Conservation (phyloP, 768 basidiomycete genomes). For the Roridomyces roridus region DNA sequence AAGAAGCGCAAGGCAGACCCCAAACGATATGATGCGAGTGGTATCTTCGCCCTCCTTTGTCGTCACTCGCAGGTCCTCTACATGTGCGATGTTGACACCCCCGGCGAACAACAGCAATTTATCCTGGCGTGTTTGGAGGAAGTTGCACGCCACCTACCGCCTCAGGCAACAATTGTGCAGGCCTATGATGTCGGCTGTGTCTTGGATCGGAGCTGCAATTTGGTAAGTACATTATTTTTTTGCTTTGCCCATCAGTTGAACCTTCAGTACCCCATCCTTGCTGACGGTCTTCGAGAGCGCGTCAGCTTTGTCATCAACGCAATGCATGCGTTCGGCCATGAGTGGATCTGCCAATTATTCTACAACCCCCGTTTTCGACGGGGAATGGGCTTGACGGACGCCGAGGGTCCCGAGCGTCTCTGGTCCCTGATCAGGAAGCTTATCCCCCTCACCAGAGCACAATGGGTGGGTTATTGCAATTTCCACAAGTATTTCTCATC, state of each 20-base stretch:
- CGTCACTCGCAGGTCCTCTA: slow-evolving; percentile 42
- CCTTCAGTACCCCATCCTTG: slow-evolving; percentile 30
- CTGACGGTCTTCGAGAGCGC: slow-evolving; percentile 18
- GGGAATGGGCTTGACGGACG: slow-evolving; percentile 41
- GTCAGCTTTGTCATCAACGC: slow-evolving; percentile 33
- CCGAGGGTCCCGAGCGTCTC: slow-evolving; percentile 39
- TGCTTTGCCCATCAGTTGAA: background rate
- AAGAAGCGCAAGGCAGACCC: slow-evolving; percentile 33
- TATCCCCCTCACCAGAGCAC: slow-evolving; percentile 22
- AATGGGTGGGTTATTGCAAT: slow-evolving; percentile 13
- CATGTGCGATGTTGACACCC: slow-evolving; percentile 45
- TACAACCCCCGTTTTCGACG: slow-evolving; percentile 37
- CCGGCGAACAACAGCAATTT: slow-evolving; percentile 46
- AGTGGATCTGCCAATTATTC: slow-evolving; percentile 40
- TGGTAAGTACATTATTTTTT: slow-evolving; percentile 27
- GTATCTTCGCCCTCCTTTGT: slow-evolving; percentile 45
- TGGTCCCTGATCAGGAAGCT: slow-evolving; percentile 35
- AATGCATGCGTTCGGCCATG: slow-evolving; percentile 43
- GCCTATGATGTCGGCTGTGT: slow-evolving; percentile 44
- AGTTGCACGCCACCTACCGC: slow-evolving; percentile 36
- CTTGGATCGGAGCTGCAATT: slow-evolving; percentile 32
- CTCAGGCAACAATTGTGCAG: slow-evolving; percentile 28
- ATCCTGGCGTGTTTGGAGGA: slow-evolving; percentile 38
- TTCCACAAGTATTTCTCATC: background rate
- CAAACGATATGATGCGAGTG: slow-evolving; percentile 37